Conservation (phyloP, 345 rosid genomes). For the Adansonia digitata region DNA sequence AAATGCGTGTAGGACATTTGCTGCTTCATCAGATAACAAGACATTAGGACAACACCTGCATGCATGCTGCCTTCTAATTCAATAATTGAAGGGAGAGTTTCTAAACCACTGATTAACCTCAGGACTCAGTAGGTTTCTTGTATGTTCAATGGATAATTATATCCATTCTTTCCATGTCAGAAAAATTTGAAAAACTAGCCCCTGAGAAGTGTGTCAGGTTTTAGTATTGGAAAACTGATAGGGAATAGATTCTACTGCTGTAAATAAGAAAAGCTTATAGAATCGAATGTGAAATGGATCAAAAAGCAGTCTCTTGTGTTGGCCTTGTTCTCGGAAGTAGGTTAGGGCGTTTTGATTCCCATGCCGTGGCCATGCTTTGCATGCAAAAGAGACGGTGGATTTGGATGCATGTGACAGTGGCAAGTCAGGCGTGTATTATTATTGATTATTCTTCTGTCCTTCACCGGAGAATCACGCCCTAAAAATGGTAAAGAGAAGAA, state of each 20-base stretch:
- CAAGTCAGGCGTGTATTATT: neutral
- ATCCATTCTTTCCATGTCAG: too few relatives aligned
- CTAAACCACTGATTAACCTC: neutral
- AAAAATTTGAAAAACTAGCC: too few relatives aligned
- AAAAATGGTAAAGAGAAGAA: neutral
- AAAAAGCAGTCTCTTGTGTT: neutral
- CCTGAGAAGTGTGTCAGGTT: neutral
- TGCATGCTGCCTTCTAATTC: neutral
- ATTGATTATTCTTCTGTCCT: slow-evolving; percentile 8
- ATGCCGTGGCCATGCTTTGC: neutral
- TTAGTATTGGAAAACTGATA: neutral
- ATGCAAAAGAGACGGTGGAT: neutral
- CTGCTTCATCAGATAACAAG: neutral
- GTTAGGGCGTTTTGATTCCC: neutral
- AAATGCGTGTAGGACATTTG: neutral
- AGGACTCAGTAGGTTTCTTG: too few relatives aligned
- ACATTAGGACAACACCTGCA: neutral
- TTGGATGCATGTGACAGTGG: neutral
- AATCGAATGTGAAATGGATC: neutral
- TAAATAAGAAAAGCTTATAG: neutral
- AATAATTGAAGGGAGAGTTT: slow-evolving; percentile 17
- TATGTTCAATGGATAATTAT: neutral
- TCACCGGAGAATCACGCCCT: neutral
- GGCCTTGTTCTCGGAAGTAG: slow-evolving; percentile 6
- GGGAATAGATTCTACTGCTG: neutral